Evolutionary conservation across 2,329 filamentous ascomycete species (phyloP).

Genomic region (Tolypocladium endophyticum): DNA sequence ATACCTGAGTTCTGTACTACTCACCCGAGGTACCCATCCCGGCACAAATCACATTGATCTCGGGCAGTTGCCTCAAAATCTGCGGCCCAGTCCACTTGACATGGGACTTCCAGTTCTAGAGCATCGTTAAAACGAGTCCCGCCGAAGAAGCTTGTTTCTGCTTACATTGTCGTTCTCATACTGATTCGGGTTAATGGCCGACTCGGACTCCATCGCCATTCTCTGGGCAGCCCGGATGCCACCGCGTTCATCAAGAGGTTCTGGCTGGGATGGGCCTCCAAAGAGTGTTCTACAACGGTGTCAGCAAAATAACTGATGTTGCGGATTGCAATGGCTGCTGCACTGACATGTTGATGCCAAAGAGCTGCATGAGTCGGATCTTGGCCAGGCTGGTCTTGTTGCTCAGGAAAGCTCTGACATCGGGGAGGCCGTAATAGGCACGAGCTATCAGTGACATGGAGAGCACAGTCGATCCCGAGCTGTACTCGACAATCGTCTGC

Average conservation of each 20-base stretch:
- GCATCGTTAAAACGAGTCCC: not conserved
- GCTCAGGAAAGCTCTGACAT: slow-evolving; percentile 44
- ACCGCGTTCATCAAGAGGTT: slow-evolving; percentile 41
- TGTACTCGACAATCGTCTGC: slow-evolving; percentile 46
- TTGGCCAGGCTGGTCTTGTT: slow-evolving; percentile 47
- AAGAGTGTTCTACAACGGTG: slow-evolving; percentile 33
- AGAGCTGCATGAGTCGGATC: slow-evolving; percentile 47
- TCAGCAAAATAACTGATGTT: not conserved
- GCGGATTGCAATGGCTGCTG: too few relatives aligned
- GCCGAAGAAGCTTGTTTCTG: too few relatives aligned
- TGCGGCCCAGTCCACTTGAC: slow-evolving; percentile 49
- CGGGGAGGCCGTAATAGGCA: slow-evolving; percentile 37
- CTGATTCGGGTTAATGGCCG: slow-evolving; percentile 42
- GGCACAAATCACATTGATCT: slow-evolving; percentile 44
- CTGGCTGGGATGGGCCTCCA: slow-evolving; percentile 47
- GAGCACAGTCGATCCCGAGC: slow-evolving; percentile 51
- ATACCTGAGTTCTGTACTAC: slow-evolving; percentile 1
- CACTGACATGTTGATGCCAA: slow-evolving; percentile 41
- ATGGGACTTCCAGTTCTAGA: slow-evolving; percentile 43
- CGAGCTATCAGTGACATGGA: slow-evolving; percentile 46
- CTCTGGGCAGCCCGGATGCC: slow-evolving; percentile 37
- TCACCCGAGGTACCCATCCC: slow-evolving; percentile 46
- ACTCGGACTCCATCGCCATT: slow-evolving; percentile 28
- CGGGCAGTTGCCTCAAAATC: slow-evolving; percentile 42
- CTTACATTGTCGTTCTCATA: slow-evolving; percentile 39